Conservation (phyloP, 495 filamentous ascomycete species). For the Penicillium silybi region DNA sequence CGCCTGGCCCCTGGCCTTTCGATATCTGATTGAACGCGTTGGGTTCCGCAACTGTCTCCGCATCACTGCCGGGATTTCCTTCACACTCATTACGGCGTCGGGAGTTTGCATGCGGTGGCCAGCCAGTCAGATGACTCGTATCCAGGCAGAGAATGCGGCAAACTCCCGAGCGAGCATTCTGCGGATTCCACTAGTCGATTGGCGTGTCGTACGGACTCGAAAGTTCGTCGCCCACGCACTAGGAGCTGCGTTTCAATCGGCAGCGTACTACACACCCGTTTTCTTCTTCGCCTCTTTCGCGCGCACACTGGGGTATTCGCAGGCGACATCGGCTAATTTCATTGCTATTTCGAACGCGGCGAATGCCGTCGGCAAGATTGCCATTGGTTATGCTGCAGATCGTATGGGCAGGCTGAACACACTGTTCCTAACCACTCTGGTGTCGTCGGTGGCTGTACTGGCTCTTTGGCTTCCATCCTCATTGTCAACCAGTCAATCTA, state of each 20-base stretch:
- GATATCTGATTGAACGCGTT: slow-evolving; percentile 21
- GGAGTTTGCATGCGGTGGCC: slow-evolving; percentile 32
- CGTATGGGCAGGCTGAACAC: slow-evolving; percentile 42
- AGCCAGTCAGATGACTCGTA: slow-evolving; percentile 17
- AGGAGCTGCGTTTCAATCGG: slow-evolving; percentile 32
- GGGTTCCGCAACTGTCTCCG: slow-evolving; percentile 40
- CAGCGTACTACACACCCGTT: slow-evolving; percentile 38
- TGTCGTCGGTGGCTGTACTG: slow-evolving; percentile 32
- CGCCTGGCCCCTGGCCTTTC: slow-evolving; percentile 33
- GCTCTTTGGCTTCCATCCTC: slow-evolving; percentile 41
- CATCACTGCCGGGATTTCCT: slow-evolving; percentile 30
- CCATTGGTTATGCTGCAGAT: slow-evolving; percentile 40
- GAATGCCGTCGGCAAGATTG: slow-evolving; percentile 26
- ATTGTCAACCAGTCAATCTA: slow-evolving; percentile 10
- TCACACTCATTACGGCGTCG: slow-evolving; percentile 22
- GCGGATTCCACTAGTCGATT: slow-evolving; percentile 27
- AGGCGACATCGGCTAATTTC: slow-evolving; percentile 30
- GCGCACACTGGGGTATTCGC: slow-evolving; percentile 36
- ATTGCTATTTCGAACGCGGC: slow-evolving; percentile 29
- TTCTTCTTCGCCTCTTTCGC: slow-evolving; percentile 40
- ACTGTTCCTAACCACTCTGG: slow-evolving; percentile 33
- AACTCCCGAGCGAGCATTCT: slow-evolving; percentile 6
- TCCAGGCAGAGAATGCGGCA: slow-evolving; percentile 19
- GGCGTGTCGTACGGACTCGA: slow-evolving; percentile 25
- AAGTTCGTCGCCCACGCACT: slow-evolving; percentile 33